Base-by-base conservation (phyloP, 1,139 yeast genomes). In the Lodderomyces parapsilosis region DNA sequence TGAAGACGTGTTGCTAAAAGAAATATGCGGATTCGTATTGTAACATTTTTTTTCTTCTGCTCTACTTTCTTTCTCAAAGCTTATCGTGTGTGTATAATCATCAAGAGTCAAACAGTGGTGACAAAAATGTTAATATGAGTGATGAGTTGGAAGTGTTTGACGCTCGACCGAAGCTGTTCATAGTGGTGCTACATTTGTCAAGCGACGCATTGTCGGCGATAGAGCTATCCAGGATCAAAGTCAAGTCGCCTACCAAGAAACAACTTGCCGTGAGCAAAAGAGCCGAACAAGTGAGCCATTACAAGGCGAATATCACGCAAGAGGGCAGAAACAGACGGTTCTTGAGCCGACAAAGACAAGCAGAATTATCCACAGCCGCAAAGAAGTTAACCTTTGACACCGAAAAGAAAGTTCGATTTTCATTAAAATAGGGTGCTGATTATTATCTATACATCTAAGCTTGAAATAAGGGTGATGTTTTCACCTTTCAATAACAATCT, bases 401-500 rank as follows among this genome's bases (percentile, higher is more conserved):
- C 15, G 36, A 33, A 19, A 33, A 30, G 19, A 30, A 30, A 11
- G 33, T 30, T n/a, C 14, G 33, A 17, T 30, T 30, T 30, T 30
- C 33, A 15, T 30, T 15, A 30, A 15, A 4, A 28, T 9, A n/a
- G 19, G 19, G 11, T 11, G 10, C 8, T n/a, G 17, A 15, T 13
- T 28, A 13, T 28, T 28, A 18, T 14, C 38, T 54, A 69, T 33
- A 63, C 63, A 38, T 76, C 83, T 48, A 75, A 59, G 50, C 80
- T 73, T 10, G 91, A 77, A 22, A 93, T 86, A 50, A 91, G 70
- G 14, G 96, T 86, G 43, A 94, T 88, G 60, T 89, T 94, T 59
- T 94, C 99, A 3, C 99, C 99, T 62, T 93, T 93, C 46, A 94
- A 70, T 52, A 94, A 63, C 27, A 93, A 80, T 45, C 87, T 64